Base-by-base conservation (phyloP, 2,329 filamentous ascomycete genomes). In the Fusarium buharicum region DNA sequence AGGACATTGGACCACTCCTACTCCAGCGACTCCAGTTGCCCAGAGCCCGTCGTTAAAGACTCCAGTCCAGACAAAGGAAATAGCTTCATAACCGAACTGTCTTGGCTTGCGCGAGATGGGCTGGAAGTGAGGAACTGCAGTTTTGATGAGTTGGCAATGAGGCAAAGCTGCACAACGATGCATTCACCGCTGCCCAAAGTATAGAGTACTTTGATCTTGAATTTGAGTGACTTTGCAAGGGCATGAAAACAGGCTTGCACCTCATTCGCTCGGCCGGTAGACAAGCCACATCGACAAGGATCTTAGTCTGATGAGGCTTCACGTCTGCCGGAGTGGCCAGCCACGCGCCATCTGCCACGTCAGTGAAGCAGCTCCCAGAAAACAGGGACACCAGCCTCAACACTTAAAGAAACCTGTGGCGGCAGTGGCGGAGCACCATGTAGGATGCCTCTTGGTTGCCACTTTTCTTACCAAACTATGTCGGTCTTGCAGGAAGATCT, bases 271-370 rank as follows among this genome's bases (percentile, higher is more conserved):
- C 47, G 41, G 52, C 43, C 53, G 28, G 44, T 36, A 49, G 44
- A 61, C 52, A 59, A 70, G 67, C 67, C 62, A 67, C 67, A 70
- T 38, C 47, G 53, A 65, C 67, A 59, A 33, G 56, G 45, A 46
- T 12, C 43, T 18, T 55, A 54, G 47, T 24, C 38, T 36, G 49
- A 40, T 50, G 36, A 65, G 54, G 49, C 60, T 68, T 67, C 49
- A 60, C 56, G 56, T 46, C 54, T 50, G 50, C 52, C 62, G 68
- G 62, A 60, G 57, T 62, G 59, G 61, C 62, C 71, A 74, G 73
- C 73, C 71, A 74, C 72, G 72, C 62, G 65, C 65, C 57, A 68
- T 53, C 60, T 77, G 79, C 77, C 78, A 81, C 79, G 79, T 80
- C 78, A 77, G 67, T 51, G 47, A 60, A 60, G 55, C 33, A 37